phyloP scores from a whole-genome alignment of 768 basidiomycete genomes.

The Lactarius akahatsu region DNA sequence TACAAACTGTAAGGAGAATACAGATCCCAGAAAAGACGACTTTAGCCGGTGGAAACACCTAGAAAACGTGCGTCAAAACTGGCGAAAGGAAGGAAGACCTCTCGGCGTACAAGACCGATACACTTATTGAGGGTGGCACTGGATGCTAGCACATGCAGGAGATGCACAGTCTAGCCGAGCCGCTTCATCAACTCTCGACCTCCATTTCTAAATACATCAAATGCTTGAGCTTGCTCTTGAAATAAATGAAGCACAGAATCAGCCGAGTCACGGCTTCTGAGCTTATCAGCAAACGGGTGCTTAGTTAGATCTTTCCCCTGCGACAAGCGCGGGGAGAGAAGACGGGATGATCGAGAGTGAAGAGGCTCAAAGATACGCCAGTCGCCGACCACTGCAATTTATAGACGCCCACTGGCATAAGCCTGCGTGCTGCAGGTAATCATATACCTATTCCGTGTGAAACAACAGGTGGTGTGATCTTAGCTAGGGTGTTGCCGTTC shows the following conservation, averaged over 20 bases:
- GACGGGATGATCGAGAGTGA: background rate
- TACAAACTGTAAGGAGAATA: slow-evolving; percentile 2
- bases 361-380: background rate
- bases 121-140: no score
- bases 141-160: background rate
- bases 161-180: background rate
- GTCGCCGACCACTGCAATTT: no score
- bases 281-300: background rate
- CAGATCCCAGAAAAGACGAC: slow-evolving; percentile 1
- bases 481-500: no score
- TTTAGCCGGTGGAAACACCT: slow-evolving; percentile 1
- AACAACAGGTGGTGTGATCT: background rate
- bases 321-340: background rate
- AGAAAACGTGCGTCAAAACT: background rate
- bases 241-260: no score
- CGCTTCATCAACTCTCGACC: background rate
- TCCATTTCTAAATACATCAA: no score
- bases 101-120: background rate
- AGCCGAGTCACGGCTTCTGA: background rate
- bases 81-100: background rate
- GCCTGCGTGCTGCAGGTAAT: no score
- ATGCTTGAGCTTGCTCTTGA: no score
- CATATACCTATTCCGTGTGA: background rate
- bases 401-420: background rate
- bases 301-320: slow-evolving; percentile 1